Evolutionary conservation across 345 rosid genomes (phyloP), one percentile per base, ranked within the genome.

Genomic region (Combretum micranthum): DNA sequence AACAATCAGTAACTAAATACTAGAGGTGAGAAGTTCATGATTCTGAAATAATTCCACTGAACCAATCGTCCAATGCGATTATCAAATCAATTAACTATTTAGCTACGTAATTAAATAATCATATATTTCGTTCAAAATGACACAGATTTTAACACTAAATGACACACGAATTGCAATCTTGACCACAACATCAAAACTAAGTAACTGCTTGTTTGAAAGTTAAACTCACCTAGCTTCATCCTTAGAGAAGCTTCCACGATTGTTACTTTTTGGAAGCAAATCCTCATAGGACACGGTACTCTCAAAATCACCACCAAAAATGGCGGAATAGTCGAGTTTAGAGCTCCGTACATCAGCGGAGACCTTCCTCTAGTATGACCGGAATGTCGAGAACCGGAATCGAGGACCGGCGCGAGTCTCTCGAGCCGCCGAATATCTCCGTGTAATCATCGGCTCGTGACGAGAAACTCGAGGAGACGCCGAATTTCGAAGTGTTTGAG

Each of bases 301-400:
- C 56, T 84, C 89, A 12, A 69, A 63, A 47, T 55, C 85, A 2
- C 85, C 89, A 23, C 89, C 87, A 44, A 92, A 92, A 46, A 92
- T 85, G 15, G 72, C 78, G 23, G 86, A 64, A 79, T 92, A 92
- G 56, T 92, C 97, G 20, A 80, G 81, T 67, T 70, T 77, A 11
- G 88, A 77, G 67, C 81, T 77, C 37, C 77, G 74, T 16, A 75
- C 79, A 57, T 82, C 86, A 42, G 77, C 80, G 12, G 72, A 57
- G 50, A 72, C 57, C 69, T 77, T 77, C 51, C 77, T 64, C 47
- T 71, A 80, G 12, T 63, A 92, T 72, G 74, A 79, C 90, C 4
- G 98, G 89, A 32, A 86, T 78, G 63, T 80, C 88, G 11, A 92
- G 79, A 61, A 88, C 69, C 68, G 99, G 99, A 79, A 92, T 86